Conservation (phyloP, 2,329 filamentous ascomycete genomes). For the Sarocladium brachiariae region DNA sequence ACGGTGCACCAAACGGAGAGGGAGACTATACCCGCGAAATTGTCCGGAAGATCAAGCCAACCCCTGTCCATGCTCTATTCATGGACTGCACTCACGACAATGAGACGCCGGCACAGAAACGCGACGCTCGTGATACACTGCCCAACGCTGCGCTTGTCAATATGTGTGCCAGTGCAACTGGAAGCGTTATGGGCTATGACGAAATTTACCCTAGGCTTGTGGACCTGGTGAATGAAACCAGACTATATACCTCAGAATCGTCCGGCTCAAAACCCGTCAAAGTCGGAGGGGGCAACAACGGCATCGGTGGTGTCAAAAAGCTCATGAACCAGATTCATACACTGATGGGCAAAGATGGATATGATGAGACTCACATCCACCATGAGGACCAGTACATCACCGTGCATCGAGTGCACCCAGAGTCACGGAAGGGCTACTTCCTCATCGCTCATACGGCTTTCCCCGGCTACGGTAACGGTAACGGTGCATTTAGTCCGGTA, state of each 20-base stretch:
- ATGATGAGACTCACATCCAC: conserved; percentile 92
- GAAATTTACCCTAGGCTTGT: conserved; percentile 90
- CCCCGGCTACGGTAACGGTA: conserved; percentile 79
- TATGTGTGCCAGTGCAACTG: conserved; percentile 92
- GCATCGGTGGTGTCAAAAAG: conserved; percentile 87
- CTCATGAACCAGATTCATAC: conserved; percentile 91
- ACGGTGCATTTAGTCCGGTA: conserved; percentile 72
- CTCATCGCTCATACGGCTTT: conserved; percentile 94
- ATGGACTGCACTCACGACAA: conserved; percentile 99
- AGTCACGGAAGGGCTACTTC: conserved; percentile 89
- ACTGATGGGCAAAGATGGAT: conserved; percentile 90
- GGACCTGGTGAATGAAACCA: conserved; percentile 86
- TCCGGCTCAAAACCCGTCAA: conserved; percentile 55
- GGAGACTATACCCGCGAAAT: conserved; percentile 48
- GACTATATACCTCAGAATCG: conserved; percentile 72
- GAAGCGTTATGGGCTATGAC: conserved; percentile 97
- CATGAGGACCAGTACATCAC: conserved; percentile 96
- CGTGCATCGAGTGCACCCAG: conserved; percentile 88
- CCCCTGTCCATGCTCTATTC: conserved; percentile 85
- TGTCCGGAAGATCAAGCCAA: conserved; percentile 76
- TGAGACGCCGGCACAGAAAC: conserved; percentile 89
- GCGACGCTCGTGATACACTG: conserved; percentile 87
- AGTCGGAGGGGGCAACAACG: conserved; percentile 64
- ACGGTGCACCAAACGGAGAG: conserved; percentile 22
- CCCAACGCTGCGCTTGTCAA: conserved; percentile 89